Conservation (phyloP, 257 asterid genomes). For the Ilex aquifolium region DNA sequence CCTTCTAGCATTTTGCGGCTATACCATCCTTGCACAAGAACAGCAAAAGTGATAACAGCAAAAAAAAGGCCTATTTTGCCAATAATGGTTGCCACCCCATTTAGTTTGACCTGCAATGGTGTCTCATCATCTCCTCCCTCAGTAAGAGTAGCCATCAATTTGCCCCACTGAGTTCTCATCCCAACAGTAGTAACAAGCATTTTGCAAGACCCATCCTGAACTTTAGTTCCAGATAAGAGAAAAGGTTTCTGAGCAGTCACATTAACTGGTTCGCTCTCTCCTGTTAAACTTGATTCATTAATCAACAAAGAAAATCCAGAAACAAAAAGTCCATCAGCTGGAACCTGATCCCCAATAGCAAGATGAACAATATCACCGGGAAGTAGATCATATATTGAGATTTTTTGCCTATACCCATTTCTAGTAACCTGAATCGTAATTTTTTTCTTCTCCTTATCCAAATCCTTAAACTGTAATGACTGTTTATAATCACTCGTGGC, state of each 20-base stretch:
- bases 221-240: slow-evolving; percentile 86
- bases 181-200: slow-evolving; percentile 90
- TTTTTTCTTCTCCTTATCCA: slow-evolving; percentile 86
- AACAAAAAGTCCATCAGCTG: slow-evolving; percentile 83
- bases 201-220: slow-evolving; percentile 86
- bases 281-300: slow-evolving; percentile 82
- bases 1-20: slow-evolving; percentile 48
- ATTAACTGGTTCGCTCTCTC: slow-evolving; percentile 79
- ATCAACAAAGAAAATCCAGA: slow-evolving; percentile 69
- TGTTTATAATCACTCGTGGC: slow-evolving; percentile 82
- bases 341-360: slow-evolving; percentile 82
- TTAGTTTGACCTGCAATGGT: slow-evolving; percentile 81
- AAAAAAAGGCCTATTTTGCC: slow-evolving; percentile 86
- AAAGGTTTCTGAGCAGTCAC: slow-evolving; percentile 66
- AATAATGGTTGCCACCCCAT: slow-evolving; percentile 86
- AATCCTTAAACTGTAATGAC: slow-evolving; percentile 81
- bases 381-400: slow-evolving; percentile 76
- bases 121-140: slow-evolving; percentile 96
- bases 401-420: slow-evolving; percentile 70
- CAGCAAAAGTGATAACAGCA: slow-evolving; percentile 80
- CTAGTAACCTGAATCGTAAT: slow-evolving; percentile 77
- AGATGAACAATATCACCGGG: slow-evolving; percentile 90
- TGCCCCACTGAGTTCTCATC: slow-evolving; percentile 97
- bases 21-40: slow-evolving; percentile 66
- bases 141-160: slow-evolving; percentile 81